Base-by-base conservation (phyloP, 345 rosid species). In the Eucalyptus fibrosa region DNA sequence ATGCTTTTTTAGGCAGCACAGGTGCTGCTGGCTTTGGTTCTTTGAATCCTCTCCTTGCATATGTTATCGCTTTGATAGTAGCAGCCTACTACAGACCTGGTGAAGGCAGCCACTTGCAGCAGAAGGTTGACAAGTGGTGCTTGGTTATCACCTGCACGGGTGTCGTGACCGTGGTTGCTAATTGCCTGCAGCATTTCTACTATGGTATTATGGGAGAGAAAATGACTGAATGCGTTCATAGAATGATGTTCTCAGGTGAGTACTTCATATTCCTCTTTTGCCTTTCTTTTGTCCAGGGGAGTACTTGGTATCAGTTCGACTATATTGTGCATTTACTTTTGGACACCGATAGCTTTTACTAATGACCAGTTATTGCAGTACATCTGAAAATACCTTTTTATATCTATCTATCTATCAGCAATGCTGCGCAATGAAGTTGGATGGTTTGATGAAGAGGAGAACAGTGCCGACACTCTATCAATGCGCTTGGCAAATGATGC, bases 401-500 rank as follows among this genome's bases (percentile, higher is more conserved):
- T 60, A 60, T 60, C 32, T 60, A 12, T 60, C 32, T 60, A 12
- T 93, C 87, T 93, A 47, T 12, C 12, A 97, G 99, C 99, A 50
- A 98, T 98, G 99, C 93, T 98, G 89, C 96, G 96, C 88, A 97
- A 97, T 92, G 99, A 98, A 94, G 98, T 96, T 90, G 99, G 99
- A 83, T 97, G 99, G 99, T 98, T 94, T 96, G 99, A 98, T 92
- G 95, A 97, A 86, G 99, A 97, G 92, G 99, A 97, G 42, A 98
- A 98, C 87, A 97, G 97, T 93, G 97, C 98, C 15, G 96, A 98
- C 91, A 96, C 96, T n/a, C 91, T 98, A 90, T 98, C 99, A 88
- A 98, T 98, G 99, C 97, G 97, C 89, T 92, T 97, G 94, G 99
- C 99, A 67, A 98, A 98, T 95, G 99, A 98, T 95, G 99, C 99